Conservation (phyloP, 2,329 filamentous ascomycete genomes). For the Didymella glomerata region DNA sequence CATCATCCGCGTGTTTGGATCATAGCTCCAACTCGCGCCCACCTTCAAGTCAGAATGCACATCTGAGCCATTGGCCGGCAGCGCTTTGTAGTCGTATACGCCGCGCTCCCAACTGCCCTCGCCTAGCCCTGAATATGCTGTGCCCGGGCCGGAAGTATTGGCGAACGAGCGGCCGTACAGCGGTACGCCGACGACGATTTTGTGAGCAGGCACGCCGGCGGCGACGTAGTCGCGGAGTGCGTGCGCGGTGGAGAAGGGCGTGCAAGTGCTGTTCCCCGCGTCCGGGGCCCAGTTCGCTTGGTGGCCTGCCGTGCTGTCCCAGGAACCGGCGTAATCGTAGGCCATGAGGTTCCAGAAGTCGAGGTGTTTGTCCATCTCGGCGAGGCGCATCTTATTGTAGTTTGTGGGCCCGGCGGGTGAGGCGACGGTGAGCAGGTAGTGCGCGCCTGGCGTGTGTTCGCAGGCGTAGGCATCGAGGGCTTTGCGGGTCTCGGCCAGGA, state of each 20-base stretch:
- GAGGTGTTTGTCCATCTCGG: constrained; percentile 57
- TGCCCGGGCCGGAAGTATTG: constrained; percentile 48
- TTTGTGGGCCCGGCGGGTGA: constrained; percentile 56
- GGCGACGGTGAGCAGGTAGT: constrained; percentile 58
- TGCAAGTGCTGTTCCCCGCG: constrained; percentile 22
- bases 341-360: constrained; percentile 76
- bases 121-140: constrained; percentile 42
- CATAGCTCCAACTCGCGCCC: constrained; percentile 46
- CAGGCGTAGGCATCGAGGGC: constrained; percentile 55
- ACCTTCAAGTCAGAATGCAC: constrained; percentile 35
- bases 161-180: constrained; percentile 49
- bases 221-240: constrained; percentile 45
- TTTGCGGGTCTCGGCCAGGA: constrained; percentile 41
- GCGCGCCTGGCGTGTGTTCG: constrained; percentile 49
- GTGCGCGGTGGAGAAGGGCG: constrained; percentile 46
- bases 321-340: constrained; percentile 72
- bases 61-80: constrained; percentile 39
- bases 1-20: constrained; percentile 35
- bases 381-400: constrained; percentile 55
- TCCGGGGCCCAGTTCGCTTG: constrained; percentile 40
- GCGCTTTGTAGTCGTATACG: constrained; percentile 50
- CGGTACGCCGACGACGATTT: constrained; percentile 51
- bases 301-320: constrained; percentile 47
- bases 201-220: constrained; percentile 43
- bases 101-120: constrained; percentile 48